Evolutionary conservation across 257 asterid genomes (phyloP), one percentile per base, ranked within the genome.

Genomic region (Henckelia pumila): DNA sequence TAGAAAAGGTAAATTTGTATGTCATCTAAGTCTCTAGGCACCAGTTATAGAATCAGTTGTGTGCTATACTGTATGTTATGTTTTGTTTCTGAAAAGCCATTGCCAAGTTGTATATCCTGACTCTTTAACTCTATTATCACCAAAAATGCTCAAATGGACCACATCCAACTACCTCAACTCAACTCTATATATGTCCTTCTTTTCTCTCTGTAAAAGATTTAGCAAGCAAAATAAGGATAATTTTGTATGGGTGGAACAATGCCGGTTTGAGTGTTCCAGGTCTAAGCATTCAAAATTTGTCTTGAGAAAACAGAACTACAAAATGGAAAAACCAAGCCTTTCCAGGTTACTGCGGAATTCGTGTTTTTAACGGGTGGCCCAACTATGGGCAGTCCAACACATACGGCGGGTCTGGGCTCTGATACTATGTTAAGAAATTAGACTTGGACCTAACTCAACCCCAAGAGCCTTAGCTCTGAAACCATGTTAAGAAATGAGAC

Each of bases 191-290:
- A 30, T 4, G 58, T 19, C 40, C 37, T 35, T 23, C 47, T 56
- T 56, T 25, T 40, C 59, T 35, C 50, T 19, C 22, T 33, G 14
- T 9, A n/a, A 56, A 44, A 68, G 21, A 19, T 53, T 17, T 23
- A 37, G 13, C 17, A 37, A 25, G 49, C 49, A 7, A 40, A 56
- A 11, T 56, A 61, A 16, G 20, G 47, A 20, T 35, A 60, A 33
- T 23, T 25, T 35, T 20, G 63, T 52, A 17, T 20, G 22, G 24
- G 33, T 50, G 50, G 21, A 67, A 2, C 67, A 37, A 71, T 33
- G 29, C 35, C 56, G 52, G 16, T 60, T 59, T 59, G 63, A 19
- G 23, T 37, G 66, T 61, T 59, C 68, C 61, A 63, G 21, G 25
- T 24, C 58, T 63, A 28, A 49, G 44, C 59, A 49, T 59, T 14